A percentile compares a stretch with the other conserved stretches of the same genome.
phyloP scores from a whole-genome alignment of 2,329 filamentous ascomycete species.

The Alternaria brassicae region DNA sequence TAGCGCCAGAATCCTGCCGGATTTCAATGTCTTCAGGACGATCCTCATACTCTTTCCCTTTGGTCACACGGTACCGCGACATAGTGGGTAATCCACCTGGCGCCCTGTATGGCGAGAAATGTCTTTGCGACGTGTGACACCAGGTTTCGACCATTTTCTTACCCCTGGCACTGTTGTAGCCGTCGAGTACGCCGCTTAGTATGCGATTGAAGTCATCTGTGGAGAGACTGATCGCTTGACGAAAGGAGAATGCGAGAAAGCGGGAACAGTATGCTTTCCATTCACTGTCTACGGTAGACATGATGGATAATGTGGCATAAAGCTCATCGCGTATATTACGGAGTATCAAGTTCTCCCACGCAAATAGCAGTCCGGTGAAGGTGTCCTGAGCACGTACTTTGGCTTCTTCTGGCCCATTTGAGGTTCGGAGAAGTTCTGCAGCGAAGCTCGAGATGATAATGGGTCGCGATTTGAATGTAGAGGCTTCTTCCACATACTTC shows the following conservation, averaged over 20 bases:
- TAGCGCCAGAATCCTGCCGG: slow-evolving; percentile 35
- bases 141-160: slow-evolving; percentile 58
- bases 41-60: slow-evolving; percentile 31
- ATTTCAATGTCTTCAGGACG: slow-evolving; percentile 42
- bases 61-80: slow-evolving; percentile 36
- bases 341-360: slow-evolving; percentile 39
- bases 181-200: slow-evolving; percentile 62
- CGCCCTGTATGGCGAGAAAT: slow-evolving; percentile 36
- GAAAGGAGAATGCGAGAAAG: slow-evolving; percentile 39
- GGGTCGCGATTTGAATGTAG: slow-evolving; percentile 35
- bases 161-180: slow-evolving; percentile 57
- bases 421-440: slow-evolving; percentile 39
- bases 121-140: slow-evolving; percentile 39
- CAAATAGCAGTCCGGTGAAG: slow-evolving; percentile 41
- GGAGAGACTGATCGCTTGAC: slow-evolving; percentile 36
- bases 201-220: slow-evolving; percentile 59
- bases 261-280: slow-evolving; percentile 42
- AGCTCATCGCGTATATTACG: slow-evolving; percentile 35
- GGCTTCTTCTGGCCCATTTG: slow-evolving; percentile 18
- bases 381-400: slow-evolving; percentile 26
- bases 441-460: slow-evolving; percentile 42
- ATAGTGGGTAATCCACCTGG: slow-evolving; percentile 45
- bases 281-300: slow-evolving; percentile 36
- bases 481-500: slow-evolving; percentile 33
- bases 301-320: slow-evolving; percentile 42